Evolutionary conservation across 169 alveolate species (phyloP).

Genomic region (Perkinsus marinus): DNA sequence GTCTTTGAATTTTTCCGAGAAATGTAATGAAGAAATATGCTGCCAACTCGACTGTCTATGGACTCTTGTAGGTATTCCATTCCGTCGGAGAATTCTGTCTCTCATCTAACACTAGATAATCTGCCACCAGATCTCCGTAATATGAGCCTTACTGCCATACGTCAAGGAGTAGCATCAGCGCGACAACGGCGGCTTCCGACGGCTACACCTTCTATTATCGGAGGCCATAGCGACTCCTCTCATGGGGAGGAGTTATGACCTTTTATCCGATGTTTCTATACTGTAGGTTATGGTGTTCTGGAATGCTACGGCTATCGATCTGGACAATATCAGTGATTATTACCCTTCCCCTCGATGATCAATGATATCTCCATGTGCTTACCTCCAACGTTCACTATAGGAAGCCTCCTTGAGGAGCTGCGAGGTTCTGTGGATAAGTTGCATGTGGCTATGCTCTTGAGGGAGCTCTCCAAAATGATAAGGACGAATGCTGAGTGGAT

Average conservation of each 20-base stretch:
- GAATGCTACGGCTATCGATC: no score
- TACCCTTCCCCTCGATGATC: not conserved
- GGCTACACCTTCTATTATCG: not conserved
- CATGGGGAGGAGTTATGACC: not conserved
- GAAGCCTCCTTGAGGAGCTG: not conserved
- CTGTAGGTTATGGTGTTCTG: no score
- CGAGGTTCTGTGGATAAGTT: not conserved
- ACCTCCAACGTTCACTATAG: not conserved
- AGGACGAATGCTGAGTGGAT: not conserved
- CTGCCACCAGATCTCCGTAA: not conserved
- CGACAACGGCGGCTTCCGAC: not conserved
- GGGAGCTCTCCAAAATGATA: not conserved
- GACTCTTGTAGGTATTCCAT: not conserved
- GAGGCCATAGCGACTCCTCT: not conserved
- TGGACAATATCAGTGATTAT: no score
- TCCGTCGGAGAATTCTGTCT: not conserved
- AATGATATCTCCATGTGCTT: not conserved
- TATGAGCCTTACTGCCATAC: not conserved
- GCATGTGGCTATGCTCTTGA: not conserved
- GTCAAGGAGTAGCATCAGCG: not conserved
- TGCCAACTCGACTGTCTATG: not conserved
- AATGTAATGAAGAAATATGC: not conserved
- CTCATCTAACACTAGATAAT: not conserved
- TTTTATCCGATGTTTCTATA: not conserved
- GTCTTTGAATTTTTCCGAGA: not conserved